These are phyloP conservation scores for Tympanopsis confertula DNA, from an alignment of 2,329 filamentous ascomycete genomes.

Conservation along the genomic window DNA sequence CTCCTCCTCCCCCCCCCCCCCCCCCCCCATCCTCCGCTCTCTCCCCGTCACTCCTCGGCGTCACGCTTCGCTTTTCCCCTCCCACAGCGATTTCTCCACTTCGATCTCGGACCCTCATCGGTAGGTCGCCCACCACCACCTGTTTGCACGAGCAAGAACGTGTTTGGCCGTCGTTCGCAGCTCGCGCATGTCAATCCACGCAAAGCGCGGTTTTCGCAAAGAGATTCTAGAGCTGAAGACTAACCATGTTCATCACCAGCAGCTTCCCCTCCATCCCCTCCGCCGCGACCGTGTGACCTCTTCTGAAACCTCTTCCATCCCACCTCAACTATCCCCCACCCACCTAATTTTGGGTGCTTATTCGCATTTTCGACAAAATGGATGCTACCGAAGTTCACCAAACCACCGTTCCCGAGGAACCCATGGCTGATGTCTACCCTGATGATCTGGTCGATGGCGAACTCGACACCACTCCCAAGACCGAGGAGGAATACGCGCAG, in stretches of 20 bases:
- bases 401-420: slow-evolving; percentile 48
- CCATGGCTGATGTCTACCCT: slow-evolving; percentile 55
- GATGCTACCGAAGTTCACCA: slow-evolving; percentile 47
- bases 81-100: no score
- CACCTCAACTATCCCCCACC: not conserved
- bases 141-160: no score
- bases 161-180: no score
- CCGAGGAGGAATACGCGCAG: slow-evolving; percentile 91
- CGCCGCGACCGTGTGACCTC: not conserved
- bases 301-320: not conserved
- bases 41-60: no score
- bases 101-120: no score
- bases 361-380: slow-evolving; percentile 51
- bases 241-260: not conserved
- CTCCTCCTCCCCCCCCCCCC: no score
- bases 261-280: not conserved
- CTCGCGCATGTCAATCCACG: no score
- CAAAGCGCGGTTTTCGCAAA: no score
- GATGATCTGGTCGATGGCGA: slow-evolving; percentile 54
- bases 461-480: slow-evolving; percentile 72
- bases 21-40: no score
- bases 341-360: slow-evolving; percentile 14
- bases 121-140: no score
- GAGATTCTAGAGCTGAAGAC: no score
- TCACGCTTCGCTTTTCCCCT: no score